Evolutionary conservation across 108 stramenopile genomes (phyloP).

Genomic region (Aureococcus anophagefferens): DNA sequence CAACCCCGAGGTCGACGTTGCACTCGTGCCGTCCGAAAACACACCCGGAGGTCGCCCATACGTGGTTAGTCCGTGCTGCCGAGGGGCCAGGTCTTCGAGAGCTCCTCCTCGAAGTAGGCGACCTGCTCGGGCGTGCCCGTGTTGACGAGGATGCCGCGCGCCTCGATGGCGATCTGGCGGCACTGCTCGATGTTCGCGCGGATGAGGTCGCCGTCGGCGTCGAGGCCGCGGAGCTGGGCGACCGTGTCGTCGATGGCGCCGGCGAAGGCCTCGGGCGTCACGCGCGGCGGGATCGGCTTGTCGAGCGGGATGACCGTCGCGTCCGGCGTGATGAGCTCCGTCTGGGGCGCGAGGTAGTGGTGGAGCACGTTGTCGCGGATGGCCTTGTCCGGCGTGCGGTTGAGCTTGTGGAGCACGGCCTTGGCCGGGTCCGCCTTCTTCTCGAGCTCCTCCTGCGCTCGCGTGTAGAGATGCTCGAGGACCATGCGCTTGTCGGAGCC

Average conservation of each 20-base stretch:
- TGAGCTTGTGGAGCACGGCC: background rate
- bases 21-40: too few species aligned
- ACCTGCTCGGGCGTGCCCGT: background rate
- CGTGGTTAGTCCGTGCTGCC: too few species aligned
- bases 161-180: background rate
- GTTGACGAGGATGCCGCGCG: background rate
- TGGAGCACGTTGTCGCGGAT: background rate
- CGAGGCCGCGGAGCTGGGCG: background rate
- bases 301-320: background rate
- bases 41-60: too few species aligned
- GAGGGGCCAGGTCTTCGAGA: background rate
- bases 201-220: background rate
- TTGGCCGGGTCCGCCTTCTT: background rate
- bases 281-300: background rate
- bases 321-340: background rate
- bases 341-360: background rate
- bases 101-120: background rate
- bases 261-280: background rate
- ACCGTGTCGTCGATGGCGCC: background rate
- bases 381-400: background rate
- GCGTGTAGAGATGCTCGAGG: background rate
- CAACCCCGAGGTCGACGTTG: too few species aligned
- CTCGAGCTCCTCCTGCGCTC: background rate
- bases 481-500: background rate
- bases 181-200: background rate